Base-by-base conservation (phyloP, 164 flowering plant species). In the Echeveria elegans region DNA sequence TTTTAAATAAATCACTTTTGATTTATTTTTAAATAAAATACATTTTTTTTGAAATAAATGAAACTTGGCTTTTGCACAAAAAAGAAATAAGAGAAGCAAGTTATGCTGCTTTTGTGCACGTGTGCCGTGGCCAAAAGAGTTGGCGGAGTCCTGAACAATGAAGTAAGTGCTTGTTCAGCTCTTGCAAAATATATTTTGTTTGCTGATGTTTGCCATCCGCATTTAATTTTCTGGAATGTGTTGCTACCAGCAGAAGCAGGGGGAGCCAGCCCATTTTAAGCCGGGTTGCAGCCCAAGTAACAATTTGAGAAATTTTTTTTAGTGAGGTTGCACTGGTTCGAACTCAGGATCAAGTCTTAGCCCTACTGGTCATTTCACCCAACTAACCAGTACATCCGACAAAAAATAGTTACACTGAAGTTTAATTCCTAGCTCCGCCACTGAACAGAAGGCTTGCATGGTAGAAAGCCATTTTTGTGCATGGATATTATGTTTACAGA, bases 1-100 rank as follows among this genome's bases (percentile, higher is more conserved):
- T n/a, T n/a, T n/a, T n/a, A n/a, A n/a, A n/a, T n/a, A n/a, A n/a
- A n/a, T n/a, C n/a, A n/a, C n/a, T n/a, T n/a, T n/a, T n/a, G n/a
- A n/a, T n/a, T n/a, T n/a, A n/a, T n/a, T n/a, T n/a, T n/a, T n/a
- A n/a, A n/a, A n/a, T n/a, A n/a, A n/a, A n/a, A n/a, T n/a, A n/a
- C n/a, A n/a, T n/a, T n/a, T n/a, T n/a, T n/a, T n/a, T n/a, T n/a
- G n/a, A n/a, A n/a, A n/a, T n/a, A n/a, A n/a, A 18, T 65, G 68
- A 68, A 24, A 23, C 31, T 18, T 48, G 6, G 69, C 29, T 66
- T 53, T n/a, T 18, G 60, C 45, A 43, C 9, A 60, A 67, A n/a
- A n/a, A n/a, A n/a, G n/a, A n/a, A n/a, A 40, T 10, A 45, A 14
- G 14, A 12, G n/a, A n/a, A n/a, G 50, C 50, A 48, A 1, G 24